A percentile compares a stretch with the other conserved stretches of the same genome.
Conservation (phyloP, 495 filamentous ascomycete species). For the Penicillium odoratum region DNA sequence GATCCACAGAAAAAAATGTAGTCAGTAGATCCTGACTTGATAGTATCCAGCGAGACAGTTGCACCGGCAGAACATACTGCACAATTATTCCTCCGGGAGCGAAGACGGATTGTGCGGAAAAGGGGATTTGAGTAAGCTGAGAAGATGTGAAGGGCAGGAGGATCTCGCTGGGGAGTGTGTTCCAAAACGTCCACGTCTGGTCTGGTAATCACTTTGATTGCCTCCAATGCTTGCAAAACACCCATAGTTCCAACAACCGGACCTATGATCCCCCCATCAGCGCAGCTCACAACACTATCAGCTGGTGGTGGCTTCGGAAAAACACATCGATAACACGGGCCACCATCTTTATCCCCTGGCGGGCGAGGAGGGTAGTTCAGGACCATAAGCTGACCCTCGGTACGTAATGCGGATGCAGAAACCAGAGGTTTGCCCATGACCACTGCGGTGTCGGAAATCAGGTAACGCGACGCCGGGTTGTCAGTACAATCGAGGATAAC, state of each 20-base stretch:
- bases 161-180: slow-evolving; percentile 18
- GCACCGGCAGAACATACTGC: slow-evolving; percentile 68
- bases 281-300: slow-evolving; percentile 74
- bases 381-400: slow-evolving; percentile 87
- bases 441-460: slow-evolving; percentile 88
- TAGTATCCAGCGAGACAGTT: slow-evolving; percentile 59
- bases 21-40: slow-evolving; percentile 65
- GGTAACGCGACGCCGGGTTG: slow-evolving; percentile 84
- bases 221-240: slow-evolving; percentile 83
- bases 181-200: slow-evolving; percentile 7
- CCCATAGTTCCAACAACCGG: slow-evolving; percentile 96
- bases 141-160: slow-evolving; percentile 63
- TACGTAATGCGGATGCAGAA: slow-evolving; percentile 82
- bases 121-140: slow-evolving; percentile 66
- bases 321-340: slow-evolving; percentile 92
- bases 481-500: slow-evolving; percentile 93
- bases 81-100: slow-evolving; percentile 64
- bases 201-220: slow-evolving; percentile 74
- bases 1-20: slow-evolving; percentile 80
- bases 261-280: slow-evolving; percentile 88
- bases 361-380: slow-evolving; percentile 57
- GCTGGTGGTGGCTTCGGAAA: slow-evolving; percentile 85
- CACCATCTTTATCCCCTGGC: slow-evolving; percentile 49
- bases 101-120: slow-evolving; percentile 74
- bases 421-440: slow-evolving; percentile 77